Conservation (phyloP, 495 filamentous ascomycete genomes). For the Aspergillus cristatus region DNA sequence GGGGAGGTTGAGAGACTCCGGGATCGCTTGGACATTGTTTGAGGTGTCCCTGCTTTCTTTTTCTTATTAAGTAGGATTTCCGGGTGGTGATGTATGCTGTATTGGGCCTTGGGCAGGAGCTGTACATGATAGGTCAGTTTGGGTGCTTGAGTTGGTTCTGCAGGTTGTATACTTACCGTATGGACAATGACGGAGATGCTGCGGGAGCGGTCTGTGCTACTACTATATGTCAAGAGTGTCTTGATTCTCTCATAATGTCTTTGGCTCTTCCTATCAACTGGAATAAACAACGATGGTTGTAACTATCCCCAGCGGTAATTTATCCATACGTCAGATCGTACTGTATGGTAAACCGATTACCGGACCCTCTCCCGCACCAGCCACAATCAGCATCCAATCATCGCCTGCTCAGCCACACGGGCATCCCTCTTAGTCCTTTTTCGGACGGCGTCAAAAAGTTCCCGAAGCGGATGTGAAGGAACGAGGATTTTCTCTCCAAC, state of each 20-base stretch:
- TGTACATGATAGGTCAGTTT: slow-evolving; percentile 5
- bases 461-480: slow-evolving; percentile 8
- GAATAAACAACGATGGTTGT: no score
- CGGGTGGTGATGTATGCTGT: no score
- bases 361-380: slow-evolving; percentile 6
- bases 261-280: no score
- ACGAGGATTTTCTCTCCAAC: slow-evolving; percentile 15
- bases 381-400: slow-evolving; percentile 12
- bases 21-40: slow-evolving; percentile 51
- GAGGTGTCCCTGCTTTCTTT: not conserved
- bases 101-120: not conserved
- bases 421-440: slow-evolving; percentile 3
- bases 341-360: slow-evolving; percentile 2
- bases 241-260: no score
- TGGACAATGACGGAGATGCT: not conserved
- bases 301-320: no score
- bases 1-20: slow-evolving; percentile 38
- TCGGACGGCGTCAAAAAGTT: slow-evolving; percentile 10
- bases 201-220: no score
- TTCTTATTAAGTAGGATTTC: no score
- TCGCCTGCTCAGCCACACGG: slow-evolving; percentile 3
- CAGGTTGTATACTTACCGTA: slow-evolving; percentile 1
- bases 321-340: no score
- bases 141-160: not conserved
- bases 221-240: no score